Percentiles rank a stretch among this genome's conserved stretches.
phyloP scores from a whole-genome alignment of 805 yeast genomes.

The Sugiyamaella boreocaroliniensis region DNA sequence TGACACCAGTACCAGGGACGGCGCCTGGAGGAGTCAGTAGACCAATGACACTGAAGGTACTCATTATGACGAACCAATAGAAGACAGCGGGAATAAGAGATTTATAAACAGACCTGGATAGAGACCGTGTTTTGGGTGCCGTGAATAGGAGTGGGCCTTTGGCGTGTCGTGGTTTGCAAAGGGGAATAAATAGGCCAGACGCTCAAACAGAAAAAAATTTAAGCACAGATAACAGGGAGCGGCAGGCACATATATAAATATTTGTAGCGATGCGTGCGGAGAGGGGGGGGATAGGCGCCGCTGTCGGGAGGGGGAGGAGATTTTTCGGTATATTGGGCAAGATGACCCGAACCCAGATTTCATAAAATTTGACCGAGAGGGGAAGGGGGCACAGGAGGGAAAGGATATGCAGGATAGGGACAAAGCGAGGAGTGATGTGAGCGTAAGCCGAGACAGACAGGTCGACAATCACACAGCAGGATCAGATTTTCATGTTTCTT shows the following conservation, averaged over 20 bases:
- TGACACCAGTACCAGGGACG: slow-evolving; percentile 27
- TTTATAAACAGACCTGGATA: too few species aligned
- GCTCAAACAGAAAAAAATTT: not conserved
- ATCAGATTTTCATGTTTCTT: too few species aligned
- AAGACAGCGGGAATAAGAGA: too few species aligned
- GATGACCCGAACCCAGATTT: not conserved
- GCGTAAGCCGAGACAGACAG: not conserved
- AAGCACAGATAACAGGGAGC: not conserved
- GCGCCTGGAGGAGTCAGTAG: slow-evolving; percentile 15
- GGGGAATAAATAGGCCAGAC: not conserved
- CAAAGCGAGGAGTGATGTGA: not conserved
- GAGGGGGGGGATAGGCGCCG: not conserved
- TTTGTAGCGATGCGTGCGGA: not conserved
- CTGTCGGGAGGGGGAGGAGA: not conserved
- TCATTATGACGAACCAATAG: not conserved
- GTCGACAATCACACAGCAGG: too few species aligned
- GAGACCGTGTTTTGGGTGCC: not conserved
- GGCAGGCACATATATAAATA: not conserved
- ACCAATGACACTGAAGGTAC: not conserved
- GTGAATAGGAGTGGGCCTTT: not conserved
- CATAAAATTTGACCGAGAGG: not conserved
- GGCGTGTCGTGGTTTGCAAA: not conserved
- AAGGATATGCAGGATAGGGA: not conserved
- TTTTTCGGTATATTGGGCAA: not conserved
- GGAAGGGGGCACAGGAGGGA: not conserved